Base-by-base conservation (phyloP, 2,329 filamentous ascomycete species). In the Corynespora cassiicola region DNA sequence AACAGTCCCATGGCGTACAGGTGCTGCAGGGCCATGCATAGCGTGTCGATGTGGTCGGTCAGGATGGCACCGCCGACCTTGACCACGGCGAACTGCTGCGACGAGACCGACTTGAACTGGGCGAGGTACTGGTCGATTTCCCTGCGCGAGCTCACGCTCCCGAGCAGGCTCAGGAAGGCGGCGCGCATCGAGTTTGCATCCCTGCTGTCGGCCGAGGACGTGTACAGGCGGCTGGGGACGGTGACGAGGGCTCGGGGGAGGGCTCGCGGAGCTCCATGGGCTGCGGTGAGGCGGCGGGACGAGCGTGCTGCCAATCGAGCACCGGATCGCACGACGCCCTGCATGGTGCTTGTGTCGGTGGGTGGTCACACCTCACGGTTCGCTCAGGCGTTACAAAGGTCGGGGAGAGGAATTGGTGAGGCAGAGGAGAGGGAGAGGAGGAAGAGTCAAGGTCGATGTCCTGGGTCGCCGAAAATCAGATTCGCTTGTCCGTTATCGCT, bases 91-190 rank as follows among this genome's bases (percentile, higher is more conserved):
- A 97, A 99, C 66, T 95, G 90, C 75, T 97, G 91, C 22, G 90
- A 95, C 28, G 90, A 94, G 47, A 96, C 91, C 21, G 91, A 96
- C 56, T 87, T 94, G 78, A 99, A 99, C 69, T 97, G 90, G 54
- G 91, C 94, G 43, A 97, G 85, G 72, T 97, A 97, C 72, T 97
- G 92, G 76, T 96, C 89, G 50, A 95, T 90, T 75, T 99, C 92
- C 46, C 92, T 81, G 80, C 95, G 95, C 49, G 90, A 96, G 47
- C 90, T 92, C 68, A 97, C 95, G 73, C 92, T 96, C 75, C 90
- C 95, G 56, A 97, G 80, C 44, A 96, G 81, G 74, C 92, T 89
- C 62, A 95, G 86, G 50, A 95, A 90, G 38, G 90, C 91, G 30
- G 86, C 86, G 35, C 68, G 68, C 45, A 66, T 65, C 38, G 65